Base-by-base conservation (phyloP, 2,329 filamentous ascomycete species). In the Talaromyces sp. region DNA sequence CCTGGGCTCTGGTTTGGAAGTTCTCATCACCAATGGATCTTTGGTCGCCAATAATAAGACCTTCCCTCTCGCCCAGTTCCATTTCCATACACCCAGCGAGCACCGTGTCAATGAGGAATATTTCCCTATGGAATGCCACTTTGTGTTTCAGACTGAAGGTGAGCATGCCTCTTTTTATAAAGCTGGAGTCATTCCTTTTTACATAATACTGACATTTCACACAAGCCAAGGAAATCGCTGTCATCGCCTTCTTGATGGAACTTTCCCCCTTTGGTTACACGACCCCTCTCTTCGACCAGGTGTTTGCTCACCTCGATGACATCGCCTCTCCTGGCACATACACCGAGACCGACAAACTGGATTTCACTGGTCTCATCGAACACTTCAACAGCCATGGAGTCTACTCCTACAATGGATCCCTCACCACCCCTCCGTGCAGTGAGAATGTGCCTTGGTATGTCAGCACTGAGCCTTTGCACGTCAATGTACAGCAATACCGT, bases 361-460 rank as follows among this genome's bases (percentile, higher is more conserved):
- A 78, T 69, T 82, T 83, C 73, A 66, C 68, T 34, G 73, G 73
- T 55, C 69, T 84, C 0, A 69, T 74, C 33, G 54, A 65, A 8
- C 70, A 75, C 44, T 68, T 83, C 54, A 71, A 75, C 28, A 68
- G 68, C 2, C 75, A 74, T 9, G 68, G 71, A 4, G 72, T 83
- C 59, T 80, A 78, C 67, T 77, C 78, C 8, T 88, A 88, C 76
- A 71, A 73, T 12, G 86, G 86, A 23, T 86, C 83, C 18, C 76
- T 88, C 54, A 88, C 86, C 47, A 87, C 85, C 0, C 86, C 86
- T 23, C 86, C 86, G 4, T 88, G 86, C 74, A 77, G 78, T 16
- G 84, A 87, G 71, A 81, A 81, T 30, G 75, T 88, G 31, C 33
- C 34, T 14, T 59, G 57, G 68, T 67, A 60, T 33, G 42, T 86